These are phyloP conservation scores for Hydnum rufescens DNA, from an alignment of 768 basidiomycete genomes.

Conservation along the genomic window DNA sequence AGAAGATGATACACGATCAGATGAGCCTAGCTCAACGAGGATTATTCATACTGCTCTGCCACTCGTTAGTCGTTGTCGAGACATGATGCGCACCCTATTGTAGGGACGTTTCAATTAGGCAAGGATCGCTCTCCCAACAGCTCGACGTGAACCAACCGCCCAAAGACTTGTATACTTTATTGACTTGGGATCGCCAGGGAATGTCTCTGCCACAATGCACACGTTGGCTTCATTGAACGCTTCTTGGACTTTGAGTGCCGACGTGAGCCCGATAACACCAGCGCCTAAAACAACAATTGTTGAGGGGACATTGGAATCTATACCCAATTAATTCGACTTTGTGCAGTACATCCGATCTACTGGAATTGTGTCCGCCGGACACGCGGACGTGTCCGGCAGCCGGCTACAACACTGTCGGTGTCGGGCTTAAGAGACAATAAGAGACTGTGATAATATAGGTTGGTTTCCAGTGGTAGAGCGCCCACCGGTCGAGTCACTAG, in stretches of 20 bases:
- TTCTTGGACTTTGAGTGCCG: conserved; percentile 51
- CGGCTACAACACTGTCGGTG: too few relatives aligned
- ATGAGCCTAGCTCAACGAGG: not conserved
- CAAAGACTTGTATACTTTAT: conserved; percentile 63
- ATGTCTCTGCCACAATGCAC: conserved; percentile 45
- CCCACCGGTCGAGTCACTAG: too few relatives aligned
- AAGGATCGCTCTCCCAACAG: not conserved
- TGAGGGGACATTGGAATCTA: too few relatives aligned
- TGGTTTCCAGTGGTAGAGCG: too few relatives aligned
- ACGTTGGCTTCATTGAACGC: conserved; percentile 33
- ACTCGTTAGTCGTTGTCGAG: conserved; percentile 32
- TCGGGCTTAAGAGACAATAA: too few relatives aligned
- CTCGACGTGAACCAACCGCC: conserved; percentile 36
- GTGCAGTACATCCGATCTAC: too few relatives aligned
- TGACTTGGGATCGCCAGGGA: conserved; percentile 55
- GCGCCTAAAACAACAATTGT: conserved; percentile 25
- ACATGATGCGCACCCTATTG: conserved; percentile 65
- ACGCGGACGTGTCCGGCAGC: too few relatives aligned
- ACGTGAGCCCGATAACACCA: conserved; percentile 57
- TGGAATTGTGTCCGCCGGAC: too few relatives aligned
- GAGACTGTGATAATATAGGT: too few relatives aligned
- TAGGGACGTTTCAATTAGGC: not conserved
- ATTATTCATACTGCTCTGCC: conserved; percentile 32
- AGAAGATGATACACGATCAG: not conserved
- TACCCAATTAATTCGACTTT: too few relatives aligned